phyloP scores from a whole-genome alignment of 257 asterid genomes.

The Solanum piurae region DNA sequence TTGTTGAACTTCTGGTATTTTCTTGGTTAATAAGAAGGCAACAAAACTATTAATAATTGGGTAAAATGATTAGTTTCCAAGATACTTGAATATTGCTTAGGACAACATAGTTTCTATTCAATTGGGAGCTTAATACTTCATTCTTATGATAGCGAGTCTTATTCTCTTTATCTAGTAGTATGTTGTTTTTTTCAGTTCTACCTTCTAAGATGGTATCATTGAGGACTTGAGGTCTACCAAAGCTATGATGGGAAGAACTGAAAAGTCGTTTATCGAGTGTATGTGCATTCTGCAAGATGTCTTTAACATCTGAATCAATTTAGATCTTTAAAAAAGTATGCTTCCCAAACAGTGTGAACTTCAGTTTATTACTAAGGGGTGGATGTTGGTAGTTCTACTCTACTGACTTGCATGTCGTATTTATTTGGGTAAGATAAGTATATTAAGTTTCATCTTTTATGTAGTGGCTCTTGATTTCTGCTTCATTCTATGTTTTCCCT shows the following conservation, averaged over 20 bases:
- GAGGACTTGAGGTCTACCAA: neutral
- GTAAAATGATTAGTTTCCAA: neutral
- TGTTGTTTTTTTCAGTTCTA: neutral
- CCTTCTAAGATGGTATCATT: neutral
- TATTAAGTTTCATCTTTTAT: neutral
- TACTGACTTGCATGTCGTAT: neutral
- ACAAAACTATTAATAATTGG: neutral
- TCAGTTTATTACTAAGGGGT: neutral
- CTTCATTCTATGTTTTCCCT: neutral
- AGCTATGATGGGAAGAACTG: neutral
- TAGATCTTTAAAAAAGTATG: neutral
- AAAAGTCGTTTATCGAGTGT: neutral
- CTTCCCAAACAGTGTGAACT: neutral
- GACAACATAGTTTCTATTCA: neutral
- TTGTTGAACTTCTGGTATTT: neutral
- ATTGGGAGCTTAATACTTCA: neutral
- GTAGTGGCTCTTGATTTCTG: neutral
- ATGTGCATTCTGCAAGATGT: neutral
- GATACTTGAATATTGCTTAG: neutral
- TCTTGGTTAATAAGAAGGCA: neutral
- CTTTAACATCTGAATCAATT: neutral
- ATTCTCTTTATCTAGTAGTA: neutral
- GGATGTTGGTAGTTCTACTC: neutral
- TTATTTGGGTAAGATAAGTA: neutral
- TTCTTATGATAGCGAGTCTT: neutral